A percentile compares a stretch with the other conserved stretches of the same genome.
Evolutionary conservation across 805 yeast species (phyloP).

Genomic region (Saturnispora kantuleensis): DNA sequence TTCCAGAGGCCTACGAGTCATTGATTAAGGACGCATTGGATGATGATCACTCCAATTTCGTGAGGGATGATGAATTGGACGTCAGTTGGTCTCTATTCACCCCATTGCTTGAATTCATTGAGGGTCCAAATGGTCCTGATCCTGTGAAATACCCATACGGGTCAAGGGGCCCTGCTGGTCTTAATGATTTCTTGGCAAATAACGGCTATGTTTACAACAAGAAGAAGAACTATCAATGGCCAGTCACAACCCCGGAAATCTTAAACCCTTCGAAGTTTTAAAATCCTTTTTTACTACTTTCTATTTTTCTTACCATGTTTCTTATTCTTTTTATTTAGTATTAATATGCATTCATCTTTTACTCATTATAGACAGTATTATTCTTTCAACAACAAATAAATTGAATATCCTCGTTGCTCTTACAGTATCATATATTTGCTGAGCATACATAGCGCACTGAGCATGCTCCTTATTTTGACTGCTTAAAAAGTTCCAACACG

Average conservation of each 20-base stretch:
- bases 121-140: conserved; percentile 55
- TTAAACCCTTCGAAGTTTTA: conserved; percentile 22
- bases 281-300: neutral
- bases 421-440: too few relatives aligned
- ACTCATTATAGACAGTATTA: too few relatives aligned
- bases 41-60: conserved; percentile 96
- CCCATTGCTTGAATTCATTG: conserved; percentile 75
- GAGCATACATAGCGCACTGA: too few relatives aligned
- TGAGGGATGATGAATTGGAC: conserved; percentile 94
- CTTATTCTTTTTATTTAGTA: neutral
- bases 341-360: neutral
- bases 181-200: conserved; percentile 48
- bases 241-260: conserved; percentile 53
- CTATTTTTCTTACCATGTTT: neutral
- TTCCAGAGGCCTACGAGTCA: conserved; percentile 97
- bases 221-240: conserved; percentile 78
- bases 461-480: neutral
- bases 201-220: conserved; percentile 68
- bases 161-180: conserved; percentile 72
- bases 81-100: conserved; percentile 90
- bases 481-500: neutral
- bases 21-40: conserved; percentile 80
- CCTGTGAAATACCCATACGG: conserved; percentile 79
- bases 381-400: too few relatives aligned
- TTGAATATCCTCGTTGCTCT: too few relatives aligned